Evolutionary conservation across 1,284 basidiomycete species (phyloP), one percentile per base, ranked within the genome.

Genomic region (Coniophora puteana): DNA sequence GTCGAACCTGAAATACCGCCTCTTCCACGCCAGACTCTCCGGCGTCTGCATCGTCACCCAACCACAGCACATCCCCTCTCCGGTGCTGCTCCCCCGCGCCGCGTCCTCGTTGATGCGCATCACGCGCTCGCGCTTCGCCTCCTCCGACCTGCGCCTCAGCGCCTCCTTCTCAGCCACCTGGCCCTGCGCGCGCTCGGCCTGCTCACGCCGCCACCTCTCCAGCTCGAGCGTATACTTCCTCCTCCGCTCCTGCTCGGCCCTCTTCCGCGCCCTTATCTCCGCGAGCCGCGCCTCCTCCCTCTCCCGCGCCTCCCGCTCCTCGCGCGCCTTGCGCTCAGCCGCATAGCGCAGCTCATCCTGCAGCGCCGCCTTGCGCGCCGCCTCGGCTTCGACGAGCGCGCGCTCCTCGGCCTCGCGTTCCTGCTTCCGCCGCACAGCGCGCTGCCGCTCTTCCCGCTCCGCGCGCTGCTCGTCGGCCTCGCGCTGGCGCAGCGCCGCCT

Each of bases 1-100:
- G 68, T 65, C 57, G 41, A 86, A 69, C 57, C 75, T 76, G 58
- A 75, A 84, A 50, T 74, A 84, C 16, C 83, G 67, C 43, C 84
- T 68, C 52, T 78, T 80, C 84, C 84, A 87, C 0, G 71, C 66
- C 41, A 79, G 55, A 8, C 67, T 71, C 17, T 76, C 74, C 16
- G 67, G 62, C 2, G 69, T 69, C 55, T 85, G 83, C 31, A 87
- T 64, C 1, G 81, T 83, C 5, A 83, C 71, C 78, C 80, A 84
- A 0, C 83, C 84, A 6, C 67, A 68, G 48, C 76, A 55, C n/a
- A 72, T 51, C 11, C 58, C 60, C 40, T 66, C 68, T 22, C 67
- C 64, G 47, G 70, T 68, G 17, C 69, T 69, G 23, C 61, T n/a
- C 5, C 67, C 68, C 48, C 76, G 55, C n/a, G 72, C 51, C 11